phyloP scores from a whole-genome alignment of 2,329 filamentous ascomycete species.

The Ceratocystis alfenasii region DNA sequence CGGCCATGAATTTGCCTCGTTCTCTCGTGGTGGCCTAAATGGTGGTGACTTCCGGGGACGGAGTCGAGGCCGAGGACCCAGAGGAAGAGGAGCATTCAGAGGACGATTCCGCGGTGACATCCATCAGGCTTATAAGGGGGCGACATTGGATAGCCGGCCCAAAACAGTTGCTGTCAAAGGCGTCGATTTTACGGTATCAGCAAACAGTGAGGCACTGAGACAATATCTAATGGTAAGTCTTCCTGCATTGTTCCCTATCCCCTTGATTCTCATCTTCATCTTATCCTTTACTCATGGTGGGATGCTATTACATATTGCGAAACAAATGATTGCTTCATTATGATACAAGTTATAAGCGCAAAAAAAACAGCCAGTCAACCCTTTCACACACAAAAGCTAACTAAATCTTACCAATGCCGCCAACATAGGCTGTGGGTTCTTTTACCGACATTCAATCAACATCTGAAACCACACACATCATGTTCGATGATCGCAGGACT shows the following conservation, averaged over 20 bases:
- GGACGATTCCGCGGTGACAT: constrained; percentile 31
- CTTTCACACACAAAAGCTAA: neutral
- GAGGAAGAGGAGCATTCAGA: constrained; percentile 29
- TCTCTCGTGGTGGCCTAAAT: constrained; percentile 3
- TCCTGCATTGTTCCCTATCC: neutral
- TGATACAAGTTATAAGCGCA: constrained; percentile 24
- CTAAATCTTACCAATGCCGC: neutral
- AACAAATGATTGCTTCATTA: constrained; percentile 22
- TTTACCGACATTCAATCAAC: constrained; percentile 46
- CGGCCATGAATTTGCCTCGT: constrained; percentile 18
- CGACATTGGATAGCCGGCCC: constrained; percentile 65
- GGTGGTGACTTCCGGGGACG: constrained; percentile 26
- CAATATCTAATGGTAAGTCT: constrained; percentile 57
- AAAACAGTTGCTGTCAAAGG: constrained; percentile 54
- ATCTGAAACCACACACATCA: constrained; percentile 40
- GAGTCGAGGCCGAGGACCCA: constrained; percentile 34
- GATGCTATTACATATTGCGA: neutral
- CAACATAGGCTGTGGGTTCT: constrained; percentile 47
- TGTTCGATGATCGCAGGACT: constrained; percentile 55
- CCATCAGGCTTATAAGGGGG: constrained; percentile 47
- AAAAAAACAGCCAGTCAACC: neutral
- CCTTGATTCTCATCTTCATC: neutral
- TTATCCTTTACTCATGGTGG: constrained; percentile 8
- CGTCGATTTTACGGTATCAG: constrained; percentile 48
- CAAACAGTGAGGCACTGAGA: constrained; percentile 56